Evolutionary conservation across 2,329 filamentous ascomycete species (phyloP), one percentile per base, ranked within the genome.

Genomic region (Exophiala sp.): DNA sequence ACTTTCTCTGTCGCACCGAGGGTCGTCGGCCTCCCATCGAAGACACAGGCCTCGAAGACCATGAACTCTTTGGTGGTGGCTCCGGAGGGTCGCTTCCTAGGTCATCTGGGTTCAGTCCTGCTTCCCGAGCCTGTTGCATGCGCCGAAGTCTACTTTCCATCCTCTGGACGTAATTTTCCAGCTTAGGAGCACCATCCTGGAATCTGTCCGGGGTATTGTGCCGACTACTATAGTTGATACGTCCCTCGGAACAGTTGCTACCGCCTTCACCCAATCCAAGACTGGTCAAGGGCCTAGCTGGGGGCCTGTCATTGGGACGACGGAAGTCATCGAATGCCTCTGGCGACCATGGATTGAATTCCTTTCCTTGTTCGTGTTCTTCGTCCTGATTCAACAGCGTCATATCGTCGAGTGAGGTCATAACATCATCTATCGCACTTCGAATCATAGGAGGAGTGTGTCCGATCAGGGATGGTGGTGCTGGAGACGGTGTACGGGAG

Each of bases 391-490:
- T 78, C 39, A 81, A 76, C 63, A 86, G 77, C 14, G 86, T 86
- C 77, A 99, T 89, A 56, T 91, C 91, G 66, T 95, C 87, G 40
- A 99, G 73, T 52, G 94, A 95, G 61, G 94, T 90, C 84, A 97
- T 96, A 3, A 99, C 91, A 70, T 95, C 92, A 66, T 97, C 92
- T 91, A 99, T 99, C 1, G 94, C 94, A 69, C 91, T 90, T 55
- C 94, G 82, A 2, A 99, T 75, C 0, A 94, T 94, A 2, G 94
- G 97, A 1, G 94, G 94, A 0, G 94, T 99, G 68, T 89, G 75
- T 1, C 84, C 84, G 41, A 79, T 82, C 36, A 76, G 75, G 42
- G 78, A 82, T 1, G 88, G 84, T 4, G 89, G 91, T 3, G 83
- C 83, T 2, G 85, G 86, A 1, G 88, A 89, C 5, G 77, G 76